These are phyloP conservation scores for Corrigiola litoralis DNA, from an alignment of 179 eudicot species.

Conservation along the genomic window DNA sequence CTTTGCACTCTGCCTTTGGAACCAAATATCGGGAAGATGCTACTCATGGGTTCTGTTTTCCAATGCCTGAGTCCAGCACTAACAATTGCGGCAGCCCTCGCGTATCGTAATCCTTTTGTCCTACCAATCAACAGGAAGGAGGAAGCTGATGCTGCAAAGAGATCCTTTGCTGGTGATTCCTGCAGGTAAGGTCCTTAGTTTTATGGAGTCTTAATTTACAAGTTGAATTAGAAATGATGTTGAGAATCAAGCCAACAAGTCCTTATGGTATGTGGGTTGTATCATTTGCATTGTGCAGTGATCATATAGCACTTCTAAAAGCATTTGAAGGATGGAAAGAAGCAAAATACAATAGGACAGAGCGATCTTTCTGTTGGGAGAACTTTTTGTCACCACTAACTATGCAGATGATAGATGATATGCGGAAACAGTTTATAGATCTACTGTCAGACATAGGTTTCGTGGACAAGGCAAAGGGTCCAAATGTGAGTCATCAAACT, in stretches of 20 bases:
- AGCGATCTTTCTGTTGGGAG: constrained; percentile 84
- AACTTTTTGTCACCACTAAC: constrained; percentile 79
- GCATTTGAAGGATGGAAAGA: constrained; percentile 97
- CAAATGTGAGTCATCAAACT: constrained; percentile 46
- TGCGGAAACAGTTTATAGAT: constrained; percentile 84
- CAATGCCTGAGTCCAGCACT: constrained; percentile 93
- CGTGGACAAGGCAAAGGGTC: constrained; percentile 75
- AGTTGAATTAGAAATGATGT: constrained; percentile 4
- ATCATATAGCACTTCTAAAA: constrained; percentile 94
- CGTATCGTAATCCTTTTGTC: constrained; percentile 91
- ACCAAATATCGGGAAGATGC: constrained; percentile 98
- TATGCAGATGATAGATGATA: constrained; percentile 90
- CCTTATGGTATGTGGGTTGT: neutral
- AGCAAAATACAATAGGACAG: constrained; percentile 65
- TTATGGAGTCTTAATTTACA: neutral
- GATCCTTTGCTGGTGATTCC: constrained; percentile 95
- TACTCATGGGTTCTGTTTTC: constrained; percentile 90
- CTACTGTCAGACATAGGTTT: constrained; percentile 84
- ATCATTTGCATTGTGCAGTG: constrained; percentile 46
- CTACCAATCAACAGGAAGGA: constrained; percentile 86
- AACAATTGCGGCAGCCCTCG: constrained; percentile 93
- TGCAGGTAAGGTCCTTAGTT: constrained; percentile 57
- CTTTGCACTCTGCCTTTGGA: constrained; percentile 93
- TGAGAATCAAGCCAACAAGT: neutral
- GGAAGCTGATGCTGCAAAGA: constrained; percentile 95